Evolutionary conservation across 1,284 basidiomycete genomes (phyloP).

Genomic region (Papiliotrema nemorosa): DNA sequence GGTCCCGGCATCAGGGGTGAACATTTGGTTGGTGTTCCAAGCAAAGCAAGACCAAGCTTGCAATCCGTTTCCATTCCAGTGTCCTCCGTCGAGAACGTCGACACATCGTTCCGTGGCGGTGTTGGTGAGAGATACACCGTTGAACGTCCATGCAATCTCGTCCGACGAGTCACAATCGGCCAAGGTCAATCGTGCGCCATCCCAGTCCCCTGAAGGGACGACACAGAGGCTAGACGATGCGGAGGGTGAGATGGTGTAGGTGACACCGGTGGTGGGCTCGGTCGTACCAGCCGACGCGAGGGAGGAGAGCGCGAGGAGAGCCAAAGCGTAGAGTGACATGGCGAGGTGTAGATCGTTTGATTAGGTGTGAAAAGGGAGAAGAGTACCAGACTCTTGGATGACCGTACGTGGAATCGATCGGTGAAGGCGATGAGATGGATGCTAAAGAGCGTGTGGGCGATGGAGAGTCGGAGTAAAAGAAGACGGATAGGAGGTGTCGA

Average conservation of each 20-base stretch:
- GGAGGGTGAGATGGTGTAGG: conserved; percentile 34
- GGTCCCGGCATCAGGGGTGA: conserved; percentile 18
- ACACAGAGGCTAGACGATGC: conserved; percentile 33
- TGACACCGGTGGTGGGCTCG: conserved; percentile 2
- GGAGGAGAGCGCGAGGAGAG: conserved; percentile 19
- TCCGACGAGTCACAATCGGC: conserved; percentile 27
- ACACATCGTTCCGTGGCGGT: conserved; percentile 31
- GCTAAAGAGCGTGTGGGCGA: conserved; percentile 4
- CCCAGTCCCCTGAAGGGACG: conserved; percentile 16
- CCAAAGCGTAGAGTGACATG: conserved; percentile 18
- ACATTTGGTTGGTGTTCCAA: conserved; percentile 37
- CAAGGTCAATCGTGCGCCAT: conserved; percentile 32
- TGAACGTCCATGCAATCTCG: conserved; percentile 28
- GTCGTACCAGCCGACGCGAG: conserved; percentile 13
- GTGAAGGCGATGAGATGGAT: not conserved
- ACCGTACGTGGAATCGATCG: not conserved
- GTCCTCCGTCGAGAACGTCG: conserved; percentile 33
- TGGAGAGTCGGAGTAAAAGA: too few relatives aligned
- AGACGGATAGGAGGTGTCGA: conserved; percentile 4
- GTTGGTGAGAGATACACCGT: conserved; percentile 27
- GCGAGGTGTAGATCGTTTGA: not conserved
- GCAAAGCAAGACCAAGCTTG: conserved; percentile 39
- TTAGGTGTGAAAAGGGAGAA: too few relatives aligned
- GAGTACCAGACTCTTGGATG: conserved; percentile 7
- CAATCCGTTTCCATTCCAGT: conserved; percentile 32